Conservation (phyloP, 768 basidiomycete genomes). For the Paxillus rubicundulus region DNA sequence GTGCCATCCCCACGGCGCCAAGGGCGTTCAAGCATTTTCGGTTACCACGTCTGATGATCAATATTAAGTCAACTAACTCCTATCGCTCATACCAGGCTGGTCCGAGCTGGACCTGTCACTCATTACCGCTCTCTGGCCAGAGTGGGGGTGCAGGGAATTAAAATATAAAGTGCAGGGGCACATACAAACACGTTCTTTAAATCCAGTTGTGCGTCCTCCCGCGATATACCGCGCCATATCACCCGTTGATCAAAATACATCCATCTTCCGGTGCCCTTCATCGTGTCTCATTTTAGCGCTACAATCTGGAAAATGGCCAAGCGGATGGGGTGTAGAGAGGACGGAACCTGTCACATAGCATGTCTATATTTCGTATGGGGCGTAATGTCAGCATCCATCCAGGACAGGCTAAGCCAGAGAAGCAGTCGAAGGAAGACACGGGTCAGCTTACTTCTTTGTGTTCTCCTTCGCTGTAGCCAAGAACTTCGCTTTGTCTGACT, state of each 20-base stretch:
- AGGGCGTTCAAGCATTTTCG: not conserved
- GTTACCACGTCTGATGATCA: too few relatives aligned
- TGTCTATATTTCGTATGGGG: conserved; percentile 9
- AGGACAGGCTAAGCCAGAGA: conserved; percentile 4
- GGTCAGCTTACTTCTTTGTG: conserved; percentile 68
- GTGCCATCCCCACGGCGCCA: conserved; percentile 1
- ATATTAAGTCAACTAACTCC: too few relatives aligned
- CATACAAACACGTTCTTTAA: conserved; percentile 5
- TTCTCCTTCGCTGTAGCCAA: conserved; percentile 74
- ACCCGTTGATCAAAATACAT: conserved; percentile 5
- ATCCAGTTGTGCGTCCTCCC: conserved; percentile 2
- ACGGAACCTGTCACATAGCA: conserved; percentile 14
- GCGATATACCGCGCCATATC: not conserved
- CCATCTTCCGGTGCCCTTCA: not conserved
- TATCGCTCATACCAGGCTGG: too few relatives aligned
- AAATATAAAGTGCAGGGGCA: conserved; percentile 5
- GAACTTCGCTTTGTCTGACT: conserved; percentile 76
- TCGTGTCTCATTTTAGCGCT: conserved; percentile 7
- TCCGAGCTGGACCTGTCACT: not conserved
- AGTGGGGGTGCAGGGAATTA: not conserved
- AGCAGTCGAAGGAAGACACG: not conserved
- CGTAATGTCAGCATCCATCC: not conserved
- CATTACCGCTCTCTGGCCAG: not conserved
- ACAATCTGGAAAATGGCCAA: conserved; percentile 6
- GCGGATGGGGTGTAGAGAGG: not conserved